These are phyloP conservation scores for Tetrahymena malaccensis DNA, from an alignment of 73 alveolate species.

Conservation along the genomic window DNA sequence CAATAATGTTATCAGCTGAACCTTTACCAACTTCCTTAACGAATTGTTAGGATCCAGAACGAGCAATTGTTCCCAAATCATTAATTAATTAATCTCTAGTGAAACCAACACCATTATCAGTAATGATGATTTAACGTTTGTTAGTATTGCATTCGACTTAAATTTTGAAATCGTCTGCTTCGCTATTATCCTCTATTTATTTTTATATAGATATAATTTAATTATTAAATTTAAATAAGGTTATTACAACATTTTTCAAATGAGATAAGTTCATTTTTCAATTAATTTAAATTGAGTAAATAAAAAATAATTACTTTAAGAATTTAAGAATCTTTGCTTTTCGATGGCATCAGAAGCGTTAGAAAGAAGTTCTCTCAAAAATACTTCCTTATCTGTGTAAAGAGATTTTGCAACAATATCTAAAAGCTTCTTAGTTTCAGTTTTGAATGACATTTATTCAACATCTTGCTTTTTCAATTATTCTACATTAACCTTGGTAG, in stretches of 20 bases:
- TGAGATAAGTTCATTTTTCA: neutral
- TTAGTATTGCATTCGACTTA: slow-evolving; percentile 47
- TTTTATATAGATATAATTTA: neutral
- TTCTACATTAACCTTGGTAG: neutral
- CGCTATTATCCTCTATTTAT: slow-evolving; percentile 1
- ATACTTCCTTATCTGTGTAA: slow-evolving; percentile 73
- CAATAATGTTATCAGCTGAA: slow-evolving; percentile 55
- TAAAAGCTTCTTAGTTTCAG: slow-evolving; percentile 69
- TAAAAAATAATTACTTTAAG: neutral
- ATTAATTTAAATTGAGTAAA: neutral
- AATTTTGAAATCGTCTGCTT: slow-evolving; percentile 44
- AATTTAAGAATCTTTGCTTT: slow-evolving; percentile 56
- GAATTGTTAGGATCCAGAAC: slow-evolving; percentile 56
- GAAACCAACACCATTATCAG: slow-evolving; percentile 76
- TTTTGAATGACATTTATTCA: slow-evolving; percentile 45
- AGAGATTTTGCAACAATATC: slow-evolving; percentile 76
- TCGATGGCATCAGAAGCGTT: slow-evolving; percentile 77
- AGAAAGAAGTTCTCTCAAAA: slow-evolving; percentile 63
- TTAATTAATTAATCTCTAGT: slow-evolving; percentile 57
- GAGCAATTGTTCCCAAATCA: slow-evolving; percentile 73
- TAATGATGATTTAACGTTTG: slow-evolving; percentile 46
- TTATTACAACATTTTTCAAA: neutral
- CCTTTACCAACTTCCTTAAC: slow-evolving; percentile 47
- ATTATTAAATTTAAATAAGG: neutral
- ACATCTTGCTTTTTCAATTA: neutral